Conservation (phyloP, 306 rosid genomes). For the Sechiopsis laciniata region DNA sequence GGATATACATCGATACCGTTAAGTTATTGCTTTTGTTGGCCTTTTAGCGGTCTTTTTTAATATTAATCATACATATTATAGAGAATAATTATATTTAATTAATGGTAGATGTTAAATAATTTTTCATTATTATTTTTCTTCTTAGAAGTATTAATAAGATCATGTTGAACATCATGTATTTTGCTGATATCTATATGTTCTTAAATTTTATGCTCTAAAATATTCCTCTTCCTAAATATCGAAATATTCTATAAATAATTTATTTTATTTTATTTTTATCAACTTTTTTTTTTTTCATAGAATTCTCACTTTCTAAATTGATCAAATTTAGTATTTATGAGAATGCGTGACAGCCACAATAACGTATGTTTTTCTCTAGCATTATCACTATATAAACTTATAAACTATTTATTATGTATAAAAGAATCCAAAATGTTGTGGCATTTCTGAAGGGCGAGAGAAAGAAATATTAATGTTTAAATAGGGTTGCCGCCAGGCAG, state of each 20-base stretch:
- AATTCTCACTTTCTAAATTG: not conserved
- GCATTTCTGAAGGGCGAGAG: not conserved
- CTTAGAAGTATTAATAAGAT: too few species aligned
- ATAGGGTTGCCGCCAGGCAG: slow-evolving; percentile 14
- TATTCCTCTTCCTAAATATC: not conserved
- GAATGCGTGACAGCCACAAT: slow-evolving; percentile 10
- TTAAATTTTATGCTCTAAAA: not conserved
- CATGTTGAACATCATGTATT: too few species aligned
- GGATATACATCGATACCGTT: too few species aligned
- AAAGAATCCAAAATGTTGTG: slow-evolving; percentile 7
- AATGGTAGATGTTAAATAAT: too few species aligned
- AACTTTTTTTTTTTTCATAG: not conserved
- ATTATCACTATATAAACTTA: not conserved
- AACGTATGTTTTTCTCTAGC: not conserved
- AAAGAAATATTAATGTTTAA: not conserved
- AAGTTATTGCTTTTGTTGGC: too few species aligned
- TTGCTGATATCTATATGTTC: not conserved
- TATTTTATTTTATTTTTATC: not conserved
- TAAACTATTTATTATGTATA: slow-evolving; percentile 2
- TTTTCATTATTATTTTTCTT: too few species aligned
- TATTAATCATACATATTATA: too few species aligned
- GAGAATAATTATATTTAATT: too few species aligned
- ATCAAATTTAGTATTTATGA: not conserved
- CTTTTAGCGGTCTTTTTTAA: too few species aligned
- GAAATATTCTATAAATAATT: not conserved